phyloP scores from a whole-genome alignment of 2,329 filamentous ascomycete species.

The Talaromyces pinophilus region DNA sequence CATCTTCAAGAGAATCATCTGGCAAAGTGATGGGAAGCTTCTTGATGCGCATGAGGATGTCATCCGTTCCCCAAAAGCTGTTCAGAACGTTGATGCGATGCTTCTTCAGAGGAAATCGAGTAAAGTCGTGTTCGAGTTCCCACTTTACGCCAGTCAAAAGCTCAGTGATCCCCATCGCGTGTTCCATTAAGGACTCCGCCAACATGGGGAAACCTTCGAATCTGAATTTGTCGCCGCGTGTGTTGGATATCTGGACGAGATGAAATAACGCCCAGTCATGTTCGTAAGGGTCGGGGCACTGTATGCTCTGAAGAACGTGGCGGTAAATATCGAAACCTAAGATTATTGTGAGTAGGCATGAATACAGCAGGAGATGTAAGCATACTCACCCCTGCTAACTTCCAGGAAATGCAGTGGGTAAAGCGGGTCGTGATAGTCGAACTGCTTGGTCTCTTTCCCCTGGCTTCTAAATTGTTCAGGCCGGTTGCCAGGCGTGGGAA shows the following conservation, averaged over 20 bases:
- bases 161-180: constrained; percentile 73
- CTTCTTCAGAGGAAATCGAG: constrained; percentile 47
- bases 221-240: constrained; percentile 91
- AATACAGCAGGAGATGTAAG: neutral
- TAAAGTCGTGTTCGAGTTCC: constrained; percentile 69
- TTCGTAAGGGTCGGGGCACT: constrained; percentile 75
- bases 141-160: constrained; percentile 82
- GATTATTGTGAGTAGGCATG: constrained; percentile 21
- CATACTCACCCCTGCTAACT: constrained; percentile 38
- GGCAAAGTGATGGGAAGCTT: constrained; percentile 61
- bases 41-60: constrained; percentile 71
- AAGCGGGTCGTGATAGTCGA: constrained; percentile 44
- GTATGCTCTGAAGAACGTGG: constrained; percentile 78
- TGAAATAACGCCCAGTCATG: constrained; percentile 93
- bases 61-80: constrained; percentile 65
- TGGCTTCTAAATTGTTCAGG: constrained; percentile 39
- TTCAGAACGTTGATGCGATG: constrained; percentile 61
- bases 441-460: constrained; percentile 36
- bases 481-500: constrained; percentile 47
- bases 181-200: constrained; percentile 83
- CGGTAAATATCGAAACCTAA: constrained; percentile 72
- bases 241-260: constrained; percentile 90
- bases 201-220: constrained; percentile 90
- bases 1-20: constrained; percentile 68
- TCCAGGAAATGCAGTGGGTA: constrained; percentile 40